Evolutionary conservation across 1,139 yeast genomes (phyloP).

Genomic region (Blastobotrys illinoisensis): DNA sequence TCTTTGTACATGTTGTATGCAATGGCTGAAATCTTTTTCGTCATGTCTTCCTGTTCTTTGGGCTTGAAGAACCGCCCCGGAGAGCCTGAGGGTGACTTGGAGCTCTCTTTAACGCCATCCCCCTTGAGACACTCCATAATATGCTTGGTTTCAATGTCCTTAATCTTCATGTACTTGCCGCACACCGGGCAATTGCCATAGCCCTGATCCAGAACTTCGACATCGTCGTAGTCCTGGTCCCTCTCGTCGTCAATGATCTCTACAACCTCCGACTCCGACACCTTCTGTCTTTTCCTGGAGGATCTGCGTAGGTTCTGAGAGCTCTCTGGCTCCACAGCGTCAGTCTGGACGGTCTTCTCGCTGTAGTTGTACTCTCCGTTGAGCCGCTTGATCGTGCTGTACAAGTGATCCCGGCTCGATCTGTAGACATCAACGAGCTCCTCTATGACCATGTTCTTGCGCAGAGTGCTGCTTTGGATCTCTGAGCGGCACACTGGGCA

Average conservation of each 20-base stretch:
- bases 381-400: background rate
- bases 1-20: slow-evolving; percentile 29
- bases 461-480: slow-evolving; percentile 63
- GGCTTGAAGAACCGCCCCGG: background rate
- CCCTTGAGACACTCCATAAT: slow-evolving; percentile 57
- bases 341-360: background rate
- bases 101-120: background rate
- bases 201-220: slow-evolving; percentile 9
- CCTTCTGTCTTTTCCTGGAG: slow-evolving; percentile 7
- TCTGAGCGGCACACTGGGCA: slow-evolving; percentile 82
- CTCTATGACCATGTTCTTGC: slow-evolving; percentile 66
- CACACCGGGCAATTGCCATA: slow-evolving; percentile 62
- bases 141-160: slow-evolving; percentile 57
- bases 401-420: slow-evolving; percentile 7
- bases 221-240: slow-evolving; percentile 7
- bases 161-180: slow-evolving; percentile 48
- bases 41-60: slow-evolving; percentile 8
- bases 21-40: slow-evolving; percentile 8
- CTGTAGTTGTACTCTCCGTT: background rate
- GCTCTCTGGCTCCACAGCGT: background rate
- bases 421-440: slow-evolving; percentile 59
- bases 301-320: slow-evolving; percentile 4
- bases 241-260: background rate
- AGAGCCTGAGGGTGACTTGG: background rate
- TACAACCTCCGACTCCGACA: background rate